phyloP scores from a whole-genome alignment of 208 protist genomes.

The Leishmania mexicana region DNA sequence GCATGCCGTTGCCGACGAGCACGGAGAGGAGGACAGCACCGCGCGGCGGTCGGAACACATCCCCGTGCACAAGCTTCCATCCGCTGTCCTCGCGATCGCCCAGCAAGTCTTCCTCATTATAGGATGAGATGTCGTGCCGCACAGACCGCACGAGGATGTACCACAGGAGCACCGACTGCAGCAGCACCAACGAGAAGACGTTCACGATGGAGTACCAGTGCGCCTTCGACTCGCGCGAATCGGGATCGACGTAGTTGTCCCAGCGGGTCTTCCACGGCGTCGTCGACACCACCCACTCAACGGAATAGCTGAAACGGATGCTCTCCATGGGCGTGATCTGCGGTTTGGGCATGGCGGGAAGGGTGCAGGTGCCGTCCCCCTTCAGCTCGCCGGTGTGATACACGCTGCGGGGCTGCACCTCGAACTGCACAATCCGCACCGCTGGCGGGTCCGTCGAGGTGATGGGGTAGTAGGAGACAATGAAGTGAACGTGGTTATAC shows the following conservation, averaged over 20 bases:
- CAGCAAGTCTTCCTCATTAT: constrained; percentile 79
- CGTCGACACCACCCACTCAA: constrained; percentile 50
- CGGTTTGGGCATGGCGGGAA: not conserved
- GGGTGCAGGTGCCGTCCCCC: not conserved
- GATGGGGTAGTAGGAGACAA: constrained; percentile 48
- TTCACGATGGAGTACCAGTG: constrained; percentile 97
- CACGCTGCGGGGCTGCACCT: constrained; percentile 42
- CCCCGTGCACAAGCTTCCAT: constrained; percentile 95
- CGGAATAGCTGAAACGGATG: constrained; percentile 68
- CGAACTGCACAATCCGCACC: constrained; percentile 59
- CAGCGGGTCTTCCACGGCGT: constrained; percentile 94
- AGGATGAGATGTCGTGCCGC: constrained; percentile 88
- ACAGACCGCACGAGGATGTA: constrained; percentile 95
- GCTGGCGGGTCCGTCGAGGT: not conserved
- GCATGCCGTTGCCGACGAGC: constrained; percentile 85
- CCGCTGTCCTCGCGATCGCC: constrained; percentile 85
- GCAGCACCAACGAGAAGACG: constrained; percentile 94
- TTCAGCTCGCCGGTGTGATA: constrained; percentile 6
- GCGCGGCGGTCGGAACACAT: constrained; percentile 93
- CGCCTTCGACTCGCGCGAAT: constrained; percentile 62
- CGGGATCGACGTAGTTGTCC: constrained; percentile 89
- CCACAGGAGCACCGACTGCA: constrained; percentile 94
- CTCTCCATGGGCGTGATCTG: constrained; percentile 5
- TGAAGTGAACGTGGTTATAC: constrained; percentile 69
- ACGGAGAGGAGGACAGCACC: constrained; percentile 82